phyloP scores from a whole-genome alignment of 2,329 filamentous ascomycete species.

The Emergomyces pasteurianus region DNA sequence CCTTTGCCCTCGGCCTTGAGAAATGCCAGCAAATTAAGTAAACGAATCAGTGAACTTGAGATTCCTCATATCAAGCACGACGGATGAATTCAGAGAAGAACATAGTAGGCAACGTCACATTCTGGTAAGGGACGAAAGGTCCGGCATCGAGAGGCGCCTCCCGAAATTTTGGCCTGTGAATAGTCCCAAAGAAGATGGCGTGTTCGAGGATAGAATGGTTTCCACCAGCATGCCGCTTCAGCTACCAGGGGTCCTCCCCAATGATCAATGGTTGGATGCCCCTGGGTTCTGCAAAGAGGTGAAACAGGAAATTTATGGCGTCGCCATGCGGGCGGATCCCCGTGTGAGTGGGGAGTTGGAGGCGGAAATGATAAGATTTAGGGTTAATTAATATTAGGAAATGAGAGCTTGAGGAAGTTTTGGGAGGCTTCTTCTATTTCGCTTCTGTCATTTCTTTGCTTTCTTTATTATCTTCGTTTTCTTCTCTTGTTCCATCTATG shows the following conservation, averaged over 20 bases:
- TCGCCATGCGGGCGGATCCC: too few species aligned
- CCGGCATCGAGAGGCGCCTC: background rate
- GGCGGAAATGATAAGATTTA: too few species aligned
- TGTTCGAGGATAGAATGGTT: background rate
- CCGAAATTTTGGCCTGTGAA: background rate
- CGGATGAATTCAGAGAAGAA: background rate
- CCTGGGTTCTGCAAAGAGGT: background rate
- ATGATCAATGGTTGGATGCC: background rate
- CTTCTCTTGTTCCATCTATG: too few species aligned
- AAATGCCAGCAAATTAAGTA: background rate
- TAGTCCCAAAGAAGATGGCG: background rate
- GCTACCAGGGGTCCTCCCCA: background rate
- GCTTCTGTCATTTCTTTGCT: too few species aligned
- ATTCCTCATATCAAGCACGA: background rate
- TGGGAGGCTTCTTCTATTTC: too few species aligned
- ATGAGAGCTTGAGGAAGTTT: too few species aligned
- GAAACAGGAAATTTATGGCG: background rate
- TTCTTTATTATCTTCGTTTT: too few species aligned
- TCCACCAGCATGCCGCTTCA: background rate
- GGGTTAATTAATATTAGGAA: too few species aligned
- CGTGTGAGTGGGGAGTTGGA: too few species aligned
- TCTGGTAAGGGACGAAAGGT: background rate
- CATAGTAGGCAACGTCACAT: background rate
- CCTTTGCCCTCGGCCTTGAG: background rate
- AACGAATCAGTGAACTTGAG: background rate